A percentile compares a stretch with the other conserved stretches of the same genome.
Conservation (phyloP, 2,329 filamentous ascomycete species). For the Cytospora schulzeri region DNA sequence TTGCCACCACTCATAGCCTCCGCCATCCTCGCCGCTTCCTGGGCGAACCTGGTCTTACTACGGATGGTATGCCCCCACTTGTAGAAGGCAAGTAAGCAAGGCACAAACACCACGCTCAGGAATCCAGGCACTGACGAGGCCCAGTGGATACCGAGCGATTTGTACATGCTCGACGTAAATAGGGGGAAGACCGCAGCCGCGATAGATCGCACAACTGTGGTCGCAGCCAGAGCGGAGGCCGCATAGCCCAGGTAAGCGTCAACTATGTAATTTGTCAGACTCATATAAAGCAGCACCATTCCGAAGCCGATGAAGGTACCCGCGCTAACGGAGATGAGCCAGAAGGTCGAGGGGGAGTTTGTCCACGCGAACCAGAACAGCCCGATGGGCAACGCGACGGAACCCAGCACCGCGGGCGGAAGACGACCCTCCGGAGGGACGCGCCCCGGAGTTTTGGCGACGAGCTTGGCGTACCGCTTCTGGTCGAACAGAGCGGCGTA, state of each 20-base stretch:
- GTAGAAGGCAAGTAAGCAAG: conserved; percentile 81
- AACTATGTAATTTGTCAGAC: conserved; percentile 78
- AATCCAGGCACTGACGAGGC: conserved; percentile 75
- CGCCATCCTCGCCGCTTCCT: conserved; percentile 23
- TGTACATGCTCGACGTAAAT: conserved; percentile 73
- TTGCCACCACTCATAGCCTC: conserved; percentile 26
- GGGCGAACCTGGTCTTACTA: conserved; percentile 47
- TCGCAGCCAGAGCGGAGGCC: conserved; percentile 78
- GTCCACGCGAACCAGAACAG: conserved; percentile 63
- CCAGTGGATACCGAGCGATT: conserved; percentile 72
- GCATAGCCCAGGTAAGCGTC: conserved; percentile 80
- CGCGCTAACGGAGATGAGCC: conserved; percentile 25
- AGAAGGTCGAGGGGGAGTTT: conserved; percentile 40
- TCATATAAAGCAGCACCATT: conserved; percentile 75
- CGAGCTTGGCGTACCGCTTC: conserved; percentile 44
- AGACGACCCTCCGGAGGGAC: conserved; percentile 61
- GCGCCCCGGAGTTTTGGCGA: conserved; percentile 53
- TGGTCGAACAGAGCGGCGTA: conserved; percentile 38
- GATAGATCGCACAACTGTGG: conserved; percentile 71
- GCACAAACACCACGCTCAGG: conserved; percentile 72
- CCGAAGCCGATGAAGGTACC: conserved; percentile 73
- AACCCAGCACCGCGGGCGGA: conserved; percentile 57
- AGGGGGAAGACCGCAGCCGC: conserved; percentile 80
- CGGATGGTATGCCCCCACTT: conserved; percentile 58
- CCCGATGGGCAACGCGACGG: conserved; percentile 54